Base-by-base conservation (phyloP, 352 stramenopile species). In the Elongisporangium undulatum region DNA sequence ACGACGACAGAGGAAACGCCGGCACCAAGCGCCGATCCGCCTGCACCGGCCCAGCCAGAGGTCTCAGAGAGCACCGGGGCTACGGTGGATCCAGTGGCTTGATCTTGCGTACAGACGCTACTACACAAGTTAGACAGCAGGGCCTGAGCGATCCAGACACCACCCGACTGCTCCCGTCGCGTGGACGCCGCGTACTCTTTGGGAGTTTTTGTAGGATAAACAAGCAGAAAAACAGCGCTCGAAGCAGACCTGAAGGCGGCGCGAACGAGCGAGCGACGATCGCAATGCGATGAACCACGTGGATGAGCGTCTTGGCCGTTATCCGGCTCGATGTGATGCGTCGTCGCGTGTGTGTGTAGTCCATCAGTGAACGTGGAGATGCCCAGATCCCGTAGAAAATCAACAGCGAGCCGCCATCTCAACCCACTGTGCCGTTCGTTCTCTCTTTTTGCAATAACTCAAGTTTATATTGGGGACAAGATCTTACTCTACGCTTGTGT, bases 71-170 rank as follows among this genome's bases (percentile, higher is more conserved):
- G 29, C 29, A 41, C 29, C 29, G 9, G 9, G 53, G 45, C 48
- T 20, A n/a, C 61, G 8, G 59, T 67, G 49, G 52, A 64, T 23
- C 53, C 63, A 48, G 56, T 63, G 62, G 53, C 63, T 49, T 77
- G 59, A 73, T 45, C 64, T 67, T 64, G 53, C 71, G 59, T 51
- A 41, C 29, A 41, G 29, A 41, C 29, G 29, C 29, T 6, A 55
- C 13, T 55, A 24, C 49, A 53, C 21, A 53, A 53, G 49, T 53
- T 41, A 24, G 23, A 41, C 29, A 41, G 29, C 29, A 41, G 29
- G 29, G 29, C 29, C 29, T 41, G 29, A 41, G 29, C 29, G 29
- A 41, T 41, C 29, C 29, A 41, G 29, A 41, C 29, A 41, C 29
- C 29, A 41, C 29, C 29, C 29, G 29, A 41, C 29, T 41, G 29